Conservation (phyloP, 306 rosid species). For the Citrullus colocynthis region DNA sequence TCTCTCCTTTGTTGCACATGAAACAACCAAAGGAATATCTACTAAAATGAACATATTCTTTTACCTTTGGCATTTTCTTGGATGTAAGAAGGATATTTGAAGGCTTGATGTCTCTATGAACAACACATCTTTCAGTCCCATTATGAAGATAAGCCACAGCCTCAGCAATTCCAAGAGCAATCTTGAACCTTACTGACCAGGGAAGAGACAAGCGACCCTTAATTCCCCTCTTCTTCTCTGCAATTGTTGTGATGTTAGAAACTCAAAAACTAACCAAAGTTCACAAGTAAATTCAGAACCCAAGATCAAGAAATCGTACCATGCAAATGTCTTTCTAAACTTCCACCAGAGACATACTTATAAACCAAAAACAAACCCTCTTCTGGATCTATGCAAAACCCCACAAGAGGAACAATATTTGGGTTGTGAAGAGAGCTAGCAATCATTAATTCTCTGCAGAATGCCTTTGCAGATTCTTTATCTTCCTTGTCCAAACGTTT, state of each 20-base stretch:
- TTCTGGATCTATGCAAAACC: conserved; percentile 79
- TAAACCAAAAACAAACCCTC: conserved; percentile 86
- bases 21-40: not conserved
- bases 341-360: conserved; percentile 86
- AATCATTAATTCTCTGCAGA: conserved; percentile 91
- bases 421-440: conserved; percentile 71
- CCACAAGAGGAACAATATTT: conserved; percentile 63
- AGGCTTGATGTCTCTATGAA: conserved; percentile 89
- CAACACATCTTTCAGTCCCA: conserved; percentile 94
- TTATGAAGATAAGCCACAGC: conserved; percentile 70
- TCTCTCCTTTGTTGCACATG: no score
- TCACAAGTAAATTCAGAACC: not conserved
- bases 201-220: conserved; percentile 45
- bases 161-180: conserved; percentile 80
- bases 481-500: conserved; percentile 87
- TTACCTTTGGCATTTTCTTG: conserved; percentile 68
- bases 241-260: conserved; percentile 14
- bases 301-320: conserved; percentile 21
- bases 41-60: conserved; percentile 1
- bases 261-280: conserved; percentile 3
- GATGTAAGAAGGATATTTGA: conserved; percentile 95
- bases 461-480: conserved; percentile 80
- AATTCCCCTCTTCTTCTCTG: conserved; percentile 55
- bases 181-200: conserved; percentile 85
- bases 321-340: conserved; percentile 79